phyloP scores from a whole-genome alignment of 768 basidiomycete species.

The Naganishia vaughanmartiniae region DNA sequence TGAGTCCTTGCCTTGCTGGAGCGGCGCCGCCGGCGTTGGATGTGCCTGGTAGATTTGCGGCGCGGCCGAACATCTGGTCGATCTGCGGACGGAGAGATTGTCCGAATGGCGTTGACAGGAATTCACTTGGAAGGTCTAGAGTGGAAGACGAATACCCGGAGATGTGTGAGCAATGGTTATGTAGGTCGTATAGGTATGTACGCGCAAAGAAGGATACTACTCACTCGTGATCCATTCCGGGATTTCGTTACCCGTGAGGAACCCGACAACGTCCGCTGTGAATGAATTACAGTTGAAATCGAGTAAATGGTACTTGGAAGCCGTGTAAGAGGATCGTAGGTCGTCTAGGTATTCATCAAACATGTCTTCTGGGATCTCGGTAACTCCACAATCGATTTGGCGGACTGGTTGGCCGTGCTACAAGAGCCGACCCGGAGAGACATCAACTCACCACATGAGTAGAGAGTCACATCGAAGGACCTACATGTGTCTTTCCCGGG shows the following conservation, averaged over 20 bases:
- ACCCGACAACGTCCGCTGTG: conserved; percentile 76
- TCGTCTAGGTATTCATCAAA: conserved; percentile 78
- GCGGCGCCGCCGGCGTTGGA: conserved; percentile 54
- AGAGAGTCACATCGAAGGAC: conserved; percentile 37
- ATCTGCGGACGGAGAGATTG: conserved; percentile 82
- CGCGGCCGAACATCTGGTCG: conserved; percentile 76
- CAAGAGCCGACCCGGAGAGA: too few relatives aligned
- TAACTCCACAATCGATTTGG: conserved; percentile 72
- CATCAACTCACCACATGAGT: neutral
- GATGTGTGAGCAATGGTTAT: neutral
- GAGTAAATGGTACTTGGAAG: conserved; percentile 66
- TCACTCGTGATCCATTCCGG: conserved; percentile 77
- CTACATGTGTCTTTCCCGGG: conserved; percentile 79
- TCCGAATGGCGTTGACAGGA: conserved; percentile 85
- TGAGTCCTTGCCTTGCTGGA: conserved; percentile 12
- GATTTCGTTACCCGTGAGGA: conserved; percentile 77
- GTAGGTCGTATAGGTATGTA: too few relatives aligned
- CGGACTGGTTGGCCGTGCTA: conserved; percentile 75
- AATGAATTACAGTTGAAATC: conserved; percentile 97
- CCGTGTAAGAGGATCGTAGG: conserved; percentile 76
- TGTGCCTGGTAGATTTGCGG: conserved; percentile 49
- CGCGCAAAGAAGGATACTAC: conserved; percentile 30
- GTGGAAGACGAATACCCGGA: neutral
- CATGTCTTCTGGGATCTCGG: conserved; percentile 75
- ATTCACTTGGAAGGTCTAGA: conserved; percentile 59